Conservation (phyloP, 768 basidiomycete species). For the Suillus weaverae region DNA sequence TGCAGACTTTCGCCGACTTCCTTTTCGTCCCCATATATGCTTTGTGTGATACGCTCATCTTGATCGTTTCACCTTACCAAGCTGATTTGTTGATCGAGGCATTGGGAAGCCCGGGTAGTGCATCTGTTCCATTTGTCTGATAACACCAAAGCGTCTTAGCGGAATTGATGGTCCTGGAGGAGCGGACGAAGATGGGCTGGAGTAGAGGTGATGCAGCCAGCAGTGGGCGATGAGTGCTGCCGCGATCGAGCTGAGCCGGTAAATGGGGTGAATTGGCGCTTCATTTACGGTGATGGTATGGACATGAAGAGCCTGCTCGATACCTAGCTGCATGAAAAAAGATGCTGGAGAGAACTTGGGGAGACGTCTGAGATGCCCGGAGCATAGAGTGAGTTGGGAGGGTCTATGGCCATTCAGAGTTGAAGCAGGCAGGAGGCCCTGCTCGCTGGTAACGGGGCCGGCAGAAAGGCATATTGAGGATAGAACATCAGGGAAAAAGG, state of each 20-base stretch:
- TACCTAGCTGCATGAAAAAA: background rate
- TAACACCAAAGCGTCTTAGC: background rate
- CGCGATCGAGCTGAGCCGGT: background rate
- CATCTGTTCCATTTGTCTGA: background rate
- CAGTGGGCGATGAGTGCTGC: background rate
- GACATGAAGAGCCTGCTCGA: background rate
- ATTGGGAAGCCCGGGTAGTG: background rate
- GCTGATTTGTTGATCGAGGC: background rate
- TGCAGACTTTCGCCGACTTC: slow-evolving; percentile 82
- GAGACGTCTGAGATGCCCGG: background rate
- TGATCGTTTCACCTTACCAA: no score
- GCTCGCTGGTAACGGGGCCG: background rate
- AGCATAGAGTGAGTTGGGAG: background rate
- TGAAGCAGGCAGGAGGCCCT: background rate
- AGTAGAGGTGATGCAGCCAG: background rate
- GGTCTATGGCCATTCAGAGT: background rate
- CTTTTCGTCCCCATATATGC: slow-evolving; percentile 75
- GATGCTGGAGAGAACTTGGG: background rate
- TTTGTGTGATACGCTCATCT: slow-evolving; percentile 31
- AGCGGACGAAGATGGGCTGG: background rate
- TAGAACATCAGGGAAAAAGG: background rate
- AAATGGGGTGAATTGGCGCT: background rate
- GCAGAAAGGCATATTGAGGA: background rate
- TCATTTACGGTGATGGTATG: background rate
- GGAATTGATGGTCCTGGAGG: background rate